These are phyloP conservation scores for Talaromyces verruculosus DNA, from an alignment of 2,329 filamentous ascomycete species.

Conservation along the genomic window DNA sequence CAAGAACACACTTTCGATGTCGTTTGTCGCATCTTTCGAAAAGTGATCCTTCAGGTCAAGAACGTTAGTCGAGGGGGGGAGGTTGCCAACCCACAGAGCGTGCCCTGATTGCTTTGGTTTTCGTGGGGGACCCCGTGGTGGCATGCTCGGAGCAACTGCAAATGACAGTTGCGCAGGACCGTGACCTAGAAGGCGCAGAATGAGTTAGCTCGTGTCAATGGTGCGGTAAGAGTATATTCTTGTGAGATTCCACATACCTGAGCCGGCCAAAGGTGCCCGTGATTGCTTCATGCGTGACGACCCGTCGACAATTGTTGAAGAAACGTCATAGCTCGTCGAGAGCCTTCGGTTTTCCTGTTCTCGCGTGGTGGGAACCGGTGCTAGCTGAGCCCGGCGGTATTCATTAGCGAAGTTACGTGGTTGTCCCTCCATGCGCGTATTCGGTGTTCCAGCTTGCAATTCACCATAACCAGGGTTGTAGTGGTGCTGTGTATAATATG, in stretches of 20 bases:
- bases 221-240: neutral
- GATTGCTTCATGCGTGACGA: slow-evolving; percentile 32
- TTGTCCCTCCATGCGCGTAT: slow-evolving; percentile 17
- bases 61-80: slow-evolving; percentile 79
- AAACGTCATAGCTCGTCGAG: slow-evolving; percentile 33
- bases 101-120: slow-evolving; percentile 73
- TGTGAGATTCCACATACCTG: slow-evolving; percentile 5
- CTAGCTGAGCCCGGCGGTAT: slow-evolving; percentile 23
- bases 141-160: slow-evolving; percentile 37
- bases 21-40: slow-evolving; percentile 69
- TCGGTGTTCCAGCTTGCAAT: slow-evolving; percentile 18
- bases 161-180: slow-evolving; percentile 5
- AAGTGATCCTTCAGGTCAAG: slow-evolving; percentile 89
- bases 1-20: slow-evolving; percentile 85
- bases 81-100: slow-evolving; percentile 93
- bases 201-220: neutral
- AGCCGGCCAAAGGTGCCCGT: slow-evolving; percentile 12
- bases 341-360: slow-evolving; percentile 21
- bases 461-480: slow-evolving; percentile 29
- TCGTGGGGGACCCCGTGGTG: slow-evolving; percentile 63
- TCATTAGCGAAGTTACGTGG: slow-evolving; percentile 2
- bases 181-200: neutral
- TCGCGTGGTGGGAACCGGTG: slow-evolving; percentile 32
- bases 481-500: slow-evolving; percentile 30
- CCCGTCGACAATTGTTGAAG: slow-evolving; percentile 41